Conservation (phyloP, 352 stramenopile genomes). For the Pythium myriotylum region DNA sequence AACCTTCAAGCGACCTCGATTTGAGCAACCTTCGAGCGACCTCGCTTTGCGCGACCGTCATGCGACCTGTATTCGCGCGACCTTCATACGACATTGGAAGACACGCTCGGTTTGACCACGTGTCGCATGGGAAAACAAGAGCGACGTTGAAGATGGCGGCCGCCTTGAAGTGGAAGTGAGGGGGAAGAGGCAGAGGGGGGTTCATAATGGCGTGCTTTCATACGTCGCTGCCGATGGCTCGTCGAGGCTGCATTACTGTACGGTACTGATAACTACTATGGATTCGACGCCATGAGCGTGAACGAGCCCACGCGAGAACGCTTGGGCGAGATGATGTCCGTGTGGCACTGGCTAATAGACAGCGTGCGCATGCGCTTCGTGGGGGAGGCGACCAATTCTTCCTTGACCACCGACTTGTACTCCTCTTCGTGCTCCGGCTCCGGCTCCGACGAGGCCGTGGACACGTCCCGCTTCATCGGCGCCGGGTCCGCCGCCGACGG, state of each 20-base stretch:
- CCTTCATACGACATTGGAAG: conserved; percentile 17
- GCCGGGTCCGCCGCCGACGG: neutral
- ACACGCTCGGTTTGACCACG: no score
- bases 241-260: conserved; percentile 10
- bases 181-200: neutral
- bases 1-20: no score
- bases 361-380: conserved; percentile 81
- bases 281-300: conserved; percentile 32
- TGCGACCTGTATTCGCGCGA: no score
- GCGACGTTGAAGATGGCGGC: conserved; percentile 14
- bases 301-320: conserved; percentile 69
- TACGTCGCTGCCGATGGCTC: conserved; percentile 8
- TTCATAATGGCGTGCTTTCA: neutral
- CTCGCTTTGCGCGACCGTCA: no score
- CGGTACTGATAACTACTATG: conserved; percentile 11
- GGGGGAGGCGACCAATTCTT: conserved; percentile 54
- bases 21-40: no score
- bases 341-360: conserved; percentile 59
- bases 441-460: conserved; percentile 20
- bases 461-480: conserved; percentile 9
- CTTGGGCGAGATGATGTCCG: conserved; percentile 53
- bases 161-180: neutral
- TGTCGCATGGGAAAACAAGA: conserved; percentile 8
- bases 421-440: conserved; percentile 39
- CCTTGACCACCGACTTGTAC: conserved; percentile 30